phyloP scores from a whole-genome alignment of 768 basidiomycete species.

The Pholiota conissans region DNA sequence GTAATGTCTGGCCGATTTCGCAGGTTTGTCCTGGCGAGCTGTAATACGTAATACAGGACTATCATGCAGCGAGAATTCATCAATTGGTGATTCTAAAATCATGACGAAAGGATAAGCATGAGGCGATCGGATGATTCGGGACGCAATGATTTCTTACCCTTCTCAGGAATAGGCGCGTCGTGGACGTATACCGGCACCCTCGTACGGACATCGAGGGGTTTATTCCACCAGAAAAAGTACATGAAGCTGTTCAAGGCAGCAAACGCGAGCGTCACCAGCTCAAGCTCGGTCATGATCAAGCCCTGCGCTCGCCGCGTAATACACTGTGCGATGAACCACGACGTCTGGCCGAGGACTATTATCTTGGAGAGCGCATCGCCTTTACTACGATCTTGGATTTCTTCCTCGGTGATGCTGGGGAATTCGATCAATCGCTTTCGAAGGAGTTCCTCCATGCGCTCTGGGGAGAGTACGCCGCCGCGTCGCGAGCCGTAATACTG shows the following conservation, averaged over 20 bases:
- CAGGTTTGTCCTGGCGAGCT: neutral
- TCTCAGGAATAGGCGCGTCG: conserved; percentile 1
- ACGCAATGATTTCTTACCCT: neutral
- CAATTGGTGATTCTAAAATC: neutral
- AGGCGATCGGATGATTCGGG: neutral
- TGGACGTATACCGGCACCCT: conserved; percentile 10
- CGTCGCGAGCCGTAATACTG: neutral
- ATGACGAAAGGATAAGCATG: neutral
- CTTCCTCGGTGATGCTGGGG: conserved; percentile 10
- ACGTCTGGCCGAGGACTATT: conserved; percentile 28
- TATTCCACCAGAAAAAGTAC: conserved; percentile 37
- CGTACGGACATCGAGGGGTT: conserved; percentile 31
- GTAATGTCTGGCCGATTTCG: neutral
- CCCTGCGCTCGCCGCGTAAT: conserved; percentile 21
- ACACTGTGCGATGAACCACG: conserved; percentile 33
- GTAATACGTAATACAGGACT: neutral
- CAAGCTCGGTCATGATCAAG: conserved; percentile 32
- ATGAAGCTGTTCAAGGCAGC: conserved; percentile 29
- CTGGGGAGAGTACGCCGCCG: conserved; percentile 1
- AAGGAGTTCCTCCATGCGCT: conserved; percentile 3
- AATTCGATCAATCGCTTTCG: conserved; percentile 6
- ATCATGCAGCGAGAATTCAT: neutral
- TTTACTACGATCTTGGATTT: conserved; percentile 25
- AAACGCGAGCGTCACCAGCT: conserved; percentile 34
- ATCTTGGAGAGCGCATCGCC: conserved; percentile 32